phyloP scores from a whole-genome alignment of 257 asterid species.

The Penstemon davidsonii region DNA sequence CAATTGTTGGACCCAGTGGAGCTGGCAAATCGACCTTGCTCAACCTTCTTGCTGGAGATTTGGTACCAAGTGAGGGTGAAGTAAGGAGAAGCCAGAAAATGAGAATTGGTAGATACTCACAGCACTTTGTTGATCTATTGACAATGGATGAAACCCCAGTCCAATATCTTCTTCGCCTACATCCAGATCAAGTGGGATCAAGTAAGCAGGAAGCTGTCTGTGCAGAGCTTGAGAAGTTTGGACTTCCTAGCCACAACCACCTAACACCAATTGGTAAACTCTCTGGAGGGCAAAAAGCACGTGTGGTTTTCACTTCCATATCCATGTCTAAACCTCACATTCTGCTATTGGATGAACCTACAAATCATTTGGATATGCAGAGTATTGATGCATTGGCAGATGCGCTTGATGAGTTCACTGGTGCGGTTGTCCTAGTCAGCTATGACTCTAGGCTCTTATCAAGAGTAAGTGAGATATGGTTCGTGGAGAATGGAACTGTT shows the following conservation, averaged over 20 bases:
- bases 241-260: constrained; percentile 50
- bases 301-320: constrained; percentile 56
- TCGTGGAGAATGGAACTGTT: background rate
- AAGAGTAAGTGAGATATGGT: constrained; percentile 31
- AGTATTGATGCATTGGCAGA: constrained; percentile 45
- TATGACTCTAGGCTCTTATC: constrained; percentile 65
- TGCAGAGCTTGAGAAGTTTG: constrained; percentile 66
- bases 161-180: constrained; percentile 61
- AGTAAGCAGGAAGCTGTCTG: constrained; percentile 68
- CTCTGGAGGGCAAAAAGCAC: constrained; percentile 43
- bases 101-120: constrained; percentile 48
- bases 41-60: constrained; percentile 59
- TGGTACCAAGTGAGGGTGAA: constrained; percentile 40
- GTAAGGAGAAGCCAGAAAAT: constrained; percentile 39
- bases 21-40: constrained; percentile 74
- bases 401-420: constrained; percentile 56
- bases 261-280: constrained; percentile 38
- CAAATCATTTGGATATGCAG: constrained; percentile 49
- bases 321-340: constrained; percentile 57
- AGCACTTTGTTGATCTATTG: constrained; percentile 65
- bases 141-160: constrained; percentile 67
- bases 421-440: constrained; percentile 66
- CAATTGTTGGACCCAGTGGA: constrained; percentile 70
- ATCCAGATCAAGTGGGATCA: constrained; percentile 65
- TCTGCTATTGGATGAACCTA: constrained; percentile 43